Evolutionary conservation across 2,329 filamentous ascomycete species (phyloP), one percentile per base, ranked within the genome.

Genomic region (Fusarium armeniacum): DNA sequence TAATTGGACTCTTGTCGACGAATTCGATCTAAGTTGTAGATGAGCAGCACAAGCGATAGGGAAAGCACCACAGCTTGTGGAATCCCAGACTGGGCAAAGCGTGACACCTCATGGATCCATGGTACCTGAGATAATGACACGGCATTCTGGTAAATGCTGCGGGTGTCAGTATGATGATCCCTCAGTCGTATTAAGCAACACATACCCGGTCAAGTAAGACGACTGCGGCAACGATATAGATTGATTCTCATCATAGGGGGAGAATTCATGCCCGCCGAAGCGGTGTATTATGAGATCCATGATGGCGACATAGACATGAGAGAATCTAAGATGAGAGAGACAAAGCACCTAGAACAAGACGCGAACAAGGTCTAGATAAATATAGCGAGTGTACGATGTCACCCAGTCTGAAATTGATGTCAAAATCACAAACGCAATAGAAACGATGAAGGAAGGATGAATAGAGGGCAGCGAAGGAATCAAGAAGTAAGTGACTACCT

Each of bases 51-150:
- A 33, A 79, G 72, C 4, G 83, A 84, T 24, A 78, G 33, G 55
- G 78, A 69, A 40, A 84, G 73, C 28, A 81, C 67, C 30, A 74
- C 67, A 46, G 78, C 70, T 64, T 85, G 83, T 16, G 79, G 73
- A 59, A 78, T 78, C 44, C 83, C 83, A 32, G 81, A 78, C 66
- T 77, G 78, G 51, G 83, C 81, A 66, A 83, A 73, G 5, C 73
- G 71, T 32, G 82, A 80, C 38, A 81, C 70, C 24, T 77, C 43
- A 58, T 76, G 73, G 56, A 84, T 78, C 83, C 83, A 84, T 72
- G 77, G 62, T 13, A 77, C 52, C 30, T 71, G 65, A 44, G 72
- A 54, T 30, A 72, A 56, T 18, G 62, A 52, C 52, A 55, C 52
- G 44, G 69, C 46, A 58, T 53, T 67, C 40, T 67, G 65, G 52